Base-by-base conservation (phyloP, 164 flowering plant species). In the Taxillus chinensis region DNA sequence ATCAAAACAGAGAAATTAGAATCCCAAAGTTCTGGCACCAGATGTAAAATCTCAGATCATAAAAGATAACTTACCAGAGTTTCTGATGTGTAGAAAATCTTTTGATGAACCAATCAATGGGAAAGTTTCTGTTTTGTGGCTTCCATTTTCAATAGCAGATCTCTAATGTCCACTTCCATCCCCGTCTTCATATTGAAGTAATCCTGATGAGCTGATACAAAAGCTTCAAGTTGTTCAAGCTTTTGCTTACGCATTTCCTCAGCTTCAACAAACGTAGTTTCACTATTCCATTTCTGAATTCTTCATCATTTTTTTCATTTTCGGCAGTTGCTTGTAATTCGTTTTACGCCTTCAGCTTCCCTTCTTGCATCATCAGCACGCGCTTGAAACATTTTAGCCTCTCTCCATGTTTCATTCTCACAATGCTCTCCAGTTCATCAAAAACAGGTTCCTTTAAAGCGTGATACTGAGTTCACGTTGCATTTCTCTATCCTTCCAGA, bases 291-390 rank as follows among this genome's bases (percentile, higher is more conserved):
- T 68, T 74, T 5, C 63, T 57, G 43, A 82, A 83, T 61, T 92
- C 98, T 68, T 85, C 90, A 43, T 92, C 98, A 52, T 85, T 71
- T 66, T 87, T 87, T 56, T 88, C 86, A 53, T 70, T 83, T 75
- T 92, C 90, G 39, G 87, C 85, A 8, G 74, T 54, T 13, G 83
- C n/a, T n/a, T n/a, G n/a, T 83, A 60, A 87, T 85, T 40, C 86
- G 83, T 66, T 83, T 86, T 59, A 92, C 76, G 52, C 90, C 86
- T 67, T 87, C 96, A 15, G 96, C 89, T 71, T 92, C 98, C 73
- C 82, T 79, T 70, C 89, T 82, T 13, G 98, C 98, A 70, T 86
- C 87, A 69, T 92, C 92, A 45, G 96, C 96, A 45, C 90, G 92
- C 12, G 77, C 12, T 62, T 85, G 95, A 60, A 86, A 92, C 96